phyloP scores from a whole-genome alignment of 345 rosid species.

The Aquilaria yunnanensis region DNA sequence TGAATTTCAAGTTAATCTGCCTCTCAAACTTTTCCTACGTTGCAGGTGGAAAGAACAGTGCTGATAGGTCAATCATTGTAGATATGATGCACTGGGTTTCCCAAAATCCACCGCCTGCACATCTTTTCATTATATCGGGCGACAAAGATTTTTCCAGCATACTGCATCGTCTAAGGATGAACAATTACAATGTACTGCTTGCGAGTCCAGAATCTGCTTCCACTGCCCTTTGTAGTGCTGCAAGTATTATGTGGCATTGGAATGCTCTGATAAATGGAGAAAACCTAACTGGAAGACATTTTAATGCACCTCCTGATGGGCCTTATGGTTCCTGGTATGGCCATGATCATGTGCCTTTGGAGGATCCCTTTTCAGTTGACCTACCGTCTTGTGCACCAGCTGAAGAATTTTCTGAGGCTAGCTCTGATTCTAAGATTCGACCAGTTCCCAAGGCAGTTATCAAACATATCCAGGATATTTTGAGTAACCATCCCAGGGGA shows the following conservation, averaged over 20 bases:
- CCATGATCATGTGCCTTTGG: slow-evolving; percentile 53
- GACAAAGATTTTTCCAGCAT: slow-evolving; percentile 59
- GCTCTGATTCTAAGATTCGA: slow-evolving; percentile 27
- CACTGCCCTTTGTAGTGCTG: slow-evolving; percentile 74
- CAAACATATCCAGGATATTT: slow-evolving; percentile 39
- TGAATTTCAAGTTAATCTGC: too few species aligned
- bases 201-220: slow-evolving; percentile 44
- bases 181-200: slow-evolving; percentile 81
- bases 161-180: slow-evolving; percentile 77
- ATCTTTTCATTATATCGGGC: slow-evolving; percentile 74
- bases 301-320: slow-evolving; percentile 93
- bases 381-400: slow-evolving; percentile 21
- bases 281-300: slow-evolving; percentile 39
- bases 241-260: slow-evolving; percentile 95
- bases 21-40: not conserved
- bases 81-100: slow-evolving; percentile 80
- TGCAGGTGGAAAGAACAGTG: slow-evolving; percentile 82
- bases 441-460: slow-evolving; percentile 44
- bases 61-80: slow-evolving; percentile 64
- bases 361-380: slow-evolving; percentile 52
- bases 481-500: slow-evolving; percentile 52
- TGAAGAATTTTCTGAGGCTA: slow-evolving; percentile 24
- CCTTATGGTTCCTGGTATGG: slow-evolving; percentile 94
- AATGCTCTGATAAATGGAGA: slow-evolving; percentile 45
- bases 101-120: slow-evolving; percentile 91